Percentiles rank a stretch among this genome's conserved stretches.
These are phyloP conservation scores for Rhynchosporium agropyri DNA, from an alignment of 2,329 filamentous ascomycete species.

Conservation along the genomic window DNA sequence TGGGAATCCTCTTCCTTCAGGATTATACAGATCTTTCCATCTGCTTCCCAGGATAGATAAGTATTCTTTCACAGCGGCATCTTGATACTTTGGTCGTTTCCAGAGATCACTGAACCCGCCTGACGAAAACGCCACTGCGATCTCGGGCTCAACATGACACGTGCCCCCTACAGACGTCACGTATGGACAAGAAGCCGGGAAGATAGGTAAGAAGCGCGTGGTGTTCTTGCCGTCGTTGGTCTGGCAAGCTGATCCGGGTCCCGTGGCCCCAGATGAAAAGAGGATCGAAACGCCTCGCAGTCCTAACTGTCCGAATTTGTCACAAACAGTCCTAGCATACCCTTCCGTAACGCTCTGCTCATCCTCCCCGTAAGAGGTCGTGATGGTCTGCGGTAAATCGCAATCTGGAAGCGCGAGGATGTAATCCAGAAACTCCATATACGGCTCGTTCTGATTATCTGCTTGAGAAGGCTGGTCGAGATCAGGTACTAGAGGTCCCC, in stretches of 20 bases:
- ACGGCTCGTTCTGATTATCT: slow-evolving; percentile 67
- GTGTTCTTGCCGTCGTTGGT: slow-evolving; percentile 61
- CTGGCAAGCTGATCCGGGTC: slow-evolving; percentile 55
- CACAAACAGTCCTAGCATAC: slow-evolving; percentile 64
- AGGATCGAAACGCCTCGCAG: slow-evolving; percentile 65
- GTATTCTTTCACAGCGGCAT: slow-evolving; percentile 49
- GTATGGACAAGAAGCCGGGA: slow-evolving; percentile 67
- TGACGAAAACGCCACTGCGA: slow-evolving; percentile 49
- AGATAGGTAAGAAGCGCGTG: slow-evolving; percentile 57
- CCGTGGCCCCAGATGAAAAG: slow-evolving; percentile 61
- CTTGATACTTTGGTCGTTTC: slow-evolving; percentile 51
- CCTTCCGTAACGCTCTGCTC: slow-evolving; percentile 64
- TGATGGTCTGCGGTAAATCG: slow-evolving; percentile 61
- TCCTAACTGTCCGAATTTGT: slow-evolving; percentile 64
- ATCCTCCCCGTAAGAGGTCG: slow-evolving; percentile 67
- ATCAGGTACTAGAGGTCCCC: slow-evolving; percentile 41
- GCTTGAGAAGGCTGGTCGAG: slow-evolving; percentile 48
- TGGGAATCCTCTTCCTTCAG: slow-evolving; percentile 55
- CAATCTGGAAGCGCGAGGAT: slow-evolving; percentile 52
- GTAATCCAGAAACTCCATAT: slow-evolving; percentile 62
- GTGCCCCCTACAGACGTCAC: slow-evolving; percentile 68
- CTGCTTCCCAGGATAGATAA: slow-evolving; percentile 46
- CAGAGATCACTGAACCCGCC: slow-evolving; percentile 58
- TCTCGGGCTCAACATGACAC: slow-evolving; percentile 41
- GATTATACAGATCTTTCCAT: slow-evolving; percentile 51